phyloP scores from a whole-genome alignment of 2,329 filamentous ascomycete genomes.

The Aspergillus clavatus region DNA sequence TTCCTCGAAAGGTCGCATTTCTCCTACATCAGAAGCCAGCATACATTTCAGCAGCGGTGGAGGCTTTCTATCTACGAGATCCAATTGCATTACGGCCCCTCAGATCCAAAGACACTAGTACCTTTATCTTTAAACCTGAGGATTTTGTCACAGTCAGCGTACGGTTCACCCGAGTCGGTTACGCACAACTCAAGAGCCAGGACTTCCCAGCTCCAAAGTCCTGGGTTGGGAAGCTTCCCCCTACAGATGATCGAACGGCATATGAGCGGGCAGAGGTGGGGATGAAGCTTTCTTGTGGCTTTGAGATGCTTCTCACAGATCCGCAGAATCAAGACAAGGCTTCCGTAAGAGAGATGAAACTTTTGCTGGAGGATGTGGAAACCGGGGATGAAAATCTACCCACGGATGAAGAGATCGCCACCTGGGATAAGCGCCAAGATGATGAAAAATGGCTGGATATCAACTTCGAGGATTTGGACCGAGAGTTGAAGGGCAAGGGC shows the following conservation, averaged over 20 bases:
- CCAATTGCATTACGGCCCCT: constrained; percentile 68
- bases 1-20: constrained; percentile 78
- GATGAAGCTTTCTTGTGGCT: constrained; percentile 85
- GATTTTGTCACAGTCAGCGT: constrained; percentile 77
- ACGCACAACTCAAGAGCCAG: constrained; percentile 84
- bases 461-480: constrained; percentile 81
- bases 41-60: constrained; percentile 75
- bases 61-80: constrained; percentile 89
- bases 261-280: constrained; percentile 58
- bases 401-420: constrained; percentile 63
- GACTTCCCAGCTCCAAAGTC: constrained; percentile 64
- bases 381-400: constrained; percentile 69
- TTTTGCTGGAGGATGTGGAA: constrained; percentile 70
- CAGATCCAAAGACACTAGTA: constrained; percentile 49
- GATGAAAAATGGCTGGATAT: constrained; percentile 91
- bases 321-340: constrained; percentile 64
- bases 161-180: constrained; percentile 82
- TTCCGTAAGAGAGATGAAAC: constrained; percentile 66
- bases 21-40: constrained; percentile 70
- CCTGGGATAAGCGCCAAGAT: constrained; percentile 70
- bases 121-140: constrained; percentile 63
- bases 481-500: constrained; percentile 62
- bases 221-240: constrained; percentile 46
- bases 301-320: constrained; percentile 76
- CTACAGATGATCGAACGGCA: constrained; percentile 42